Conservation (phyloP, 306 rosid species). For the Corylus americana region DNA sequence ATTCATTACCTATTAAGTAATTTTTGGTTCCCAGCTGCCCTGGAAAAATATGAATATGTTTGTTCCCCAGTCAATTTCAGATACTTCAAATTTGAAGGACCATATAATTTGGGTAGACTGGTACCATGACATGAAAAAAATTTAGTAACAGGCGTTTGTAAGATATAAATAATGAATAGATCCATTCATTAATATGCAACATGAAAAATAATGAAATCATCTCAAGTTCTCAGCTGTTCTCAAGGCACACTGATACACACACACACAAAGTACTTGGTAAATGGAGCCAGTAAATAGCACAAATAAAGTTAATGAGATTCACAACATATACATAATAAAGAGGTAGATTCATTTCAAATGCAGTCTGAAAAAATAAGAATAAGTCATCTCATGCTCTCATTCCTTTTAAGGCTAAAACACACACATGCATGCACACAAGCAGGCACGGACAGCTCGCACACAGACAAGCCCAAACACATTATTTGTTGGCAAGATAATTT, state of each 20-base stretch:
- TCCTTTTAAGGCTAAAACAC: neutral
- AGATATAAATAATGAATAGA: neutral
- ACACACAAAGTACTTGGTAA: neutral
- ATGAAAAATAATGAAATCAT: neutral
- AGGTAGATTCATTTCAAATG: conserved; percentile 11
- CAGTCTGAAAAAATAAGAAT: conserved; percentile 1
- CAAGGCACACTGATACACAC: neutral
- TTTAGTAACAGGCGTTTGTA: neutral
- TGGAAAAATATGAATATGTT: too few species aligned
- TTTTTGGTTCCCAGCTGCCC: neutral
- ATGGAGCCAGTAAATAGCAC: neutral
- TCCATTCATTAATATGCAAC: neutral
- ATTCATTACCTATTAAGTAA: neutral
- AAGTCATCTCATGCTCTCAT: neutral
- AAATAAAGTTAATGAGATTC: neutral
- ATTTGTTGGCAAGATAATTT: conserved; percentile 3
- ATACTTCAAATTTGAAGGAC: neutral
- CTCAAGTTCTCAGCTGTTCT: neutral
- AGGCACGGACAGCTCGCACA: neutral
- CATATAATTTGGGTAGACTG: neutral
- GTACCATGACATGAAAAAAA: neutral
- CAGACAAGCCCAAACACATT: neutral
- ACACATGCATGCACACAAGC: neutral
- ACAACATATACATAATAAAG: neutral
- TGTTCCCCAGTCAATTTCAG: neutral